Conservation (phyloP, 1,284 basidiomycete species). For the Baeospora myosura region DNA sequence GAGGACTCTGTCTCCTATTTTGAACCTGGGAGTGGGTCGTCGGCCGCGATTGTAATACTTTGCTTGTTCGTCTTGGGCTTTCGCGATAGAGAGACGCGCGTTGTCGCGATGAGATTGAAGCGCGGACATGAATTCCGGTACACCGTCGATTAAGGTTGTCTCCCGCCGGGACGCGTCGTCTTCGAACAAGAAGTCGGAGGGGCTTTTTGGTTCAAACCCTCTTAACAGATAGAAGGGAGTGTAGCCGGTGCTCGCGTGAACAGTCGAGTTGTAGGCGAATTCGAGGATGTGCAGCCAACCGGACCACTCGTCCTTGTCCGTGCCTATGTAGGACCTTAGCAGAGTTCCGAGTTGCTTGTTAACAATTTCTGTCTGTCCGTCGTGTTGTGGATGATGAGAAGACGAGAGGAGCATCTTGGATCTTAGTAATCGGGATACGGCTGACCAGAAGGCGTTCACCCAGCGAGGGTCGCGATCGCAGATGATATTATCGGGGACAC, state of each 20-base stretch:
- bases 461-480: slow-evolving; percentile 7
- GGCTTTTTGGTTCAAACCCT: neutral
- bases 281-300: slow-evolving; percentile 1
- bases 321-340: slow-evolving; percentile 1
- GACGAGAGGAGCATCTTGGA: slow-evolving; percentile 1
- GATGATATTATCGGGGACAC: slow-evolving; percentile 7
- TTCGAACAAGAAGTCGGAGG: neutral
- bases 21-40: slow-evolving; percentile 10
- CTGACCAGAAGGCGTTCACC: slow-evolving; percentile 4
- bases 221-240: slow-evolving; percentile 6
- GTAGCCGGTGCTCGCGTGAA: neutral
- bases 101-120: neutral
- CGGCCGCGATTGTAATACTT: slow-evolving; percentile 16
- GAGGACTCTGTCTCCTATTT: slow-evolving; percentile 21
- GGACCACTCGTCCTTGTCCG: slow-evolving; percentile 5
- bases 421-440: neutral
- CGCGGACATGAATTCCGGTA: neutral
- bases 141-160: neutral
- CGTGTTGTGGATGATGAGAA: too few species aligned
- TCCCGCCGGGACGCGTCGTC: neutral
- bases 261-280: slow-evolving; percentile 5
- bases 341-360: slow-evolving; percentile 4
- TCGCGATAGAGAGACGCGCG: slow-evolving; percentile 2
- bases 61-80: slow-evolving; percentile 13
- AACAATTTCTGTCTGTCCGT: slow-evolving; percentile 4